These are phyloP conservation scores for Blastocystis sp. DNA, from an alignment of 352 stramenopile genomes.

Conservation along the genomic window DNA sequence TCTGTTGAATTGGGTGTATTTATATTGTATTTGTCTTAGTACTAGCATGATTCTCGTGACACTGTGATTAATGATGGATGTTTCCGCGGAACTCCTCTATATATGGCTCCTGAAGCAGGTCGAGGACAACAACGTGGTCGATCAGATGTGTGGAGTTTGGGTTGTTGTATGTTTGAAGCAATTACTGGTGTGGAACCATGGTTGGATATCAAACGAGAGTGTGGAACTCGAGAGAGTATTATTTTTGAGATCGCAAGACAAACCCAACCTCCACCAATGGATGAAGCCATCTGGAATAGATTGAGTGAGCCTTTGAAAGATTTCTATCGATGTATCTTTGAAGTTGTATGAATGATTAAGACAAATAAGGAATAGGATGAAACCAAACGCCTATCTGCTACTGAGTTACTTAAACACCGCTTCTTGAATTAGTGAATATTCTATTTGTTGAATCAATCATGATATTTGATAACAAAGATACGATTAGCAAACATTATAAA, in stretches of 20 bases:
- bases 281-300: not conserved
- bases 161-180: slow-evolving; percentile 40
- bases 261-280: not conserved
- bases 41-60: not conserved
- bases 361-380: slow-evolving; percentile 1
- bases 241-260: not conserved
- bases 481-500: not conserved
- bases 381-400: not conserved
- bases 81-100: not conserved
- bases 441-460: not conserved
- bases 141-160: slow-evolving; percentile 46
- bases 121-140: slow-evolving; percentile 10
- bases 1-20: not conserved
- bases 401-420: slow-evolving; percentile 15
- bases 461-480: slow-evolving; percentile 3
- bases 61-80: slow-evolving; percentile 24
- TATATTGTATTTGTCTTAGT: not conserved
- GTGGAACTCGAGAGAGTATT: slow-evolving; percentile 12
- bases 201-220: not conserved
- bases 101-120: slow-evolving; percentile 11
- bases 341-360: not conserved
- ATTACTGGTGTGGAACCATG: slow-evolving; percentile 17
- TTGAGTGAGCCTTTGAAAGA: not conserved
- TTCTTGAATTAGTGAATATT: not conserved
- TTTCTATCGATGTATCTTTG: not conserved